These are phyloP conservation scores for Nakaseomyces sp. DNA, from an alignment of 1,139 yeast species.

Conservation along the genomic window DNA sequence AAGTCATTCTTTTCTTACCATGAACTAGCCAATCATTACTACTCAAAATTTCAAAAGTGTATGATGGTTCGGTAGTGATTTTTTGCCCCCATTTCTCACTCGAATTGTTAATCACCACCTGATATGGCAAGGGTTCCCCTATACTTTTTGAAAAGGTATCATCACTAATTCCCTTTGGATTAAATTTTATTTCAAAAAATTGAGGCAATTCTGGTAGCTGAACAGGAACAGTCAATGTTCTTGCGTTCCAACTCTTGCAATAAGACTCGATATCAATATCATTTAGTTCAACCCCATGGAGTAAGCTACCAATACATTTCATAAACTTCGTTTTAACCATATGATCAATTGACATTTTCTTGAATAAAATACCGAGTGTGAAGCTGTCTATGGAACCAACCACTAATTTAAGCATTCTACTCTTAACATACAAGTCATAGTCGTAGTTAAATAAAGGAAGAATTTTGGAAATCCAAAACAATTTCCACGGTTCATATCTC, in stretches of 20 bases:
- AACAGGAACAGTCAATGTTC: conserved; percentile 24
- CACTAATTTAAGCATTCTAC: conserved; percentile 10
- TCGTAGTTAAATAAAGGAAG: conserved; percentile 20
- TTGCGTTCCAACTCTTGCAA: conserved; percentile 14
- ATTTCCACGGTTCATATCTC: conserved; percentile 20
- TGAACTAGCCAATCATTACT: conserved; percentile 30
- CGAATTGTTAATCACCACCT: conserved; percentile 16
- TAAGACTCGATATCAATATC: conserved; percentile 19
- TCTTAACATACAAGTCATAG: conserved; percentile 15
- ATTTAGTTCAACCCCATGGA: conserved; percentile 16
- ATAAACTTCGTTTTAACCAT: conserved; percentile 14
- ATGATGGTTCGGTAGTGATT: conserved; percentile 4
- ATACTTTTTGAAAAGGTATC: conserved; percentile 7
- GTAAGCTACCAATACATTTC: conserved; percentile 13
- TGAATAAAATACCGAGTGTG: conserved; percentile 8
- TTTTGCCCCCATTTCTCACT: conserved; percentile 17
- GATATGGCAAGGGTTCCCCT: conserved; percentile 20
- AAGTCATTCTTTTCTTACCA: conserved; percentile 24
- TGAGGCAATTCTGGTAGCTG: conserved; percentile 22
- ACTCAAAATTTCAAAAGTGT: conserved; percentile 20
- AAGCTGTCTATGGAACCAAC: conserved; percentile 9
- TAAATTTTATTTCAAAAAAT: conserved; percentile 20
- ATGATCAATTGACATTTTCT: conserved; percentile 10
- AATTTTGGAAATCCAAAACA: conserved; percentile 20
- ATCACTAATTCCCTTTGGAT: background rate